Percentiles rank a stretch among this genome's conserved stretches.
Evolutionary conservation across 106 monocot genomes (phyloP).

Genomic region (Agapanthus africanus): DNA sequence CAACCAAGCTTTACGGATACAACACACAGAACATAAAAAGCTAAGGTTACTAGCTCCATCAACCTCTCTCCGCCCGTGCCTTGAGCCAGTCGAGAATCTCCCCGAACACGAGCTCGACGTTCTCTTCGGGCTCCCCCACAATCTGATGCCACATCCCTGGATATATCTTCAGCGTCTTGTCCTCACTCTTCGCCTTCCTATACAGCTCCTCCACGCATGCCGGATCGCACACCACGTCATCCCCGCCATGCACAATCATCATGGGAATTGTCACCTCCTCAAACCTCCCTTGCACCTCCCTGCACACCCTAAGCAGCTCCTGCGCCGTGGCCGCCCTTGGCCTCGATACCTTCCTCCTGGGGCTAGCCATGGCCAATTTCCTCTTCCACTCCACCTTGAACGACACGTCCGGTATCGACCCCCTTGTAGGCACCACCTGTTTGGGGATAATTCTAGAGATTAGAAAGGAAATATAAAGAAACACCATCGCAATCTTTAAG

Average conservation of each 20-base stretch:
- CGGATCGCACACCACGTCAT: conserved; percentile 70
- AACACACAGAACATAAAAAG: too few relatives aligned
- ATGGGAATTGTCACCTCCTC: conserved; percentile 74
- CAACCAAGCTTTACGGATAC: too few relatives aligned
- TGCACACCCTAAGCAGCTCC: conserved; percentile 76
- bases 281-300: conserved; percentile 65
- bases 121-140: conserved; percentile 75
- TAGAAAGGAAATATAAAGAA: too few relatives aligned
- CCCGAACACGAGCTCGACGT: conserved; percentile 73
- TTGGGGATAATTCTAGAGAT: too few relatives aligned
- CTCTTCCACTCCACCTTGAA: conserved; percentile 95
- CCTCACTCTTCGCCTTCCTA: conserved; percentile 53
- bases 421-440: conserved; percentile 70
- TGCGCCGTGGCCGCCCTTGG: conserved; percentile 76
- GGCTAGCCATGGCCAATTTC: conserved; percentile 68
- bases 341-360: conserved; percentile 29
- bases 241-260: conserved; percentile 73
- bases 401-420: conserved; percentile 71
- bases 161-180: conserved; percentile 73
- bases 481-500: too few relatives aligned
- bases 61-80: too few relatives aligned
- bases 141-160: conserved; percentile 91
- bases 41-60: too few relatives aligned
- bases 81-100: conserved; percentile 71
- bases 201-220: conserved; percentile 74